Evolutionary conservation across 2,329 filamentous ascomycete genomes (phyloP).

Genomic region (Plectosphaerella plurivora): DNA sequence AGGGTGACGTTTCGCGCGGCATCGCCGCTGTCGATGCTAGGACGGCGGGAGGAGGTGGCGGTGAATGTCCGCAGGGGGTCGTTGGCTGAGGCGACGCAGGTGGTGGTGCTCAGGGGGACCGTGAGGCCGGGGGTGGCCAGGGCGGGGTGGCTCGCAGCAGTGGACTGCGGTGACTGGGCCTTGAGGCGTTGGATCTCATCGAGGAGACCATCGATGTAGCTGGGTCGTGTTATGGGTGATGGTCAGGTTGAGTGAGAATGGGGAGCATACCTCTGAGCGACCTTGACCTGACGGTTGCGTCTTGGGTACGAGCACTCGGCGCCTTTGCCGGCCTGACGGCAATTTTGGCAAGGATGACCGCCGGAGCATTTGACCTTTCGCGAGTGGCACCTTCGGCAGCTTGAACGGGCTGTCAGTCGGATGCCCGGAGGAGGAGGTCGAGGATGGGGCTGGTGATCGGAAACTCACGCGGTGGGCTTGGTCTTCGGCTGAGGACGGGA

Average conservation of each 20-base stretch:
- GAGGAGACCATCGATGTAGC: conserved; percentile 28
- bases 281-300: conserved; percentile 24
- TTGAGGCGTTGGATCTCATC: conserved; percentile 26
- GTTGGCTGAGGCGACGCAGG: not conserved
- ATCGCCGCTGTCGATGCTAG: conserved; percentile 5
- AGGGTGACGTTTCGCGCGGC: conserved; percentile 12
- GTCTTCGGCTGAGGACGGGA: conserved; percentile 4
- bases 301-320: conserved; percentile 26
- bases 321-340: conserved; percentile 21
- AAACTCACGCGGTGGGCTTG: conserved; percentile 12
- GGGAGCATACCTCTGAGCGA: conserved; percentile 25
- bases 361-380: conserved; percentile 29
- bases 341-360: conserved; percentile 26
- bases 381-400: conserved; percentile 22
- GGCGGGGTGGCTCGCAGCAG: not conserved
- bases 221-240: conserved; percentile 2
- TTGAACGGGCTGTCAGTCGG: conserved; percentile 10
- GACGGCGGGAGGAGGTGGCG: not conserved
- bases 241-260: conserved; percentile 11
- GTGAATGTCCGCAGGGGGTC: not conserved
- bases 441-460: not conserved
- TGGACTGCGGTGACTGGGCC: not conserved
- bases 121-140: not conserved
- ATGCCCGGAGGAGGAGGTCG: not conserved
- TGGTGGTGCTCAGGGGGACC: not conserved